These are phyloP conservation scores for Apiotrichum siamense DNA, from an alignment of 1,284 basidiomycete species.

Conservation along the genomic window DNA sequence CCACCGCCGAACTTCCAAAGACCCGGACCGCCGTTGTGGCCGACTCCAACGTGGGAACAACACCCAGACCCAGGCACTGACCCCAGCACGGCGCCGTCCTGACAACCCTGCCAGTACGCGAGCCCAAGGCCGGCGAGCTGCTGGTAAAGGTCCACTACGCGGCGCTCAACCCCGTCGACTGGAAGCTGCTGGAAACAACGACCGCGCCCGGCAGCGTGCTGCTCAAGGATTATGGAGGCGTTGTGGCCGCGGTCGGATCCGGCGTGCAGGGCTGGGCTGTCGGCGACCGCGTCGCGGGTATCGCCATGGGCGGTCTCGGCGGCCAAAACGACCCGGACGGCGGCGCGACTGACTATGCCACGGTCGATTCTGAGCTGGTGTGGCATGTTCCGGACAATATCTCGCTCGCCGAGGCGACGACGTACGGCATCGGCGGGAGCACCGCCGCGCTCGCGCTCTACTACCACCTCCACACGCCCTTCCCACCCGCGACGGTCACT, in stretches of 20 bases:
- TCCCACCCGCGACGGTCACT: neutral
- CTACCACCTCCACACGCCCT: neutral
- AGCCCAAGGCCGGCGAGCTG: too few relatives aligned
- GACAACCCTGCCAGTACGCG: too few relatives aligned
- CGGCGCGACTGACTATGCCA: slow-evolving; percentile 48
- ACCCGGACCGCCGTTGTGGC: too few relatives aligned
- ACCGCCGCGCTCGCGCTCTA: slow-evolving; percentile 33
- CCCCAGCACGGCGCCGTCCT: too few relatives aligned
- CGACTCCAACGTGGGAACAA: too few relatives aligned
- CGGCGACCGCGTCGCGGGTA: slow-evolving; percentile 51
- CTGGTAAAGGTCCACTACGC: slow-evolving; percentile 3
- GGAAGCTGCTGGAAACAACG: slow-evolving; percentile 33
- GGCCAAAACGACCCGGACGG: slow-evolving; percentile 31
- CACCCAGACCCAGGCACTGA: too few relatives aligned
- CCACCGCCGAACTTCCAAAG: too few relatives aligned
- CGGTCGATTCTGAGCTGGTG: slow-evolving; percentile 21
- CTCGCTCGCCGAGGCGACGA: slow-evolving; percentile 47
- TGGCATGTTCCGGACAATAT: slow-evolving; percentile 20
- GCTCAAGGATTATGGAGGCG: slow-evolving; percentile 52
- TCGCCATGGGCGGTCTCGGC: slow-evolving; percentile 48
- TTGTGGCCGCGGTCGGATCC: slow-evolving; percentile 45
- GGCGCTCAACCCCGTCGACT: slow-evolving; percentile 36
- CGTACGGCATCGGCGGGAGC: slow-evolving; percentile 44
- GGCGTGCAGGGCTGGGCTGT: slow-evolving; percentile 26
- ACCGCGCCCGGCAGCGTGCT: slow-evolving; percentile 34